phyloP scores from a whole-genome alignment of 306 rosid genomes.

The Hippophae rhamnoides region DNA sequence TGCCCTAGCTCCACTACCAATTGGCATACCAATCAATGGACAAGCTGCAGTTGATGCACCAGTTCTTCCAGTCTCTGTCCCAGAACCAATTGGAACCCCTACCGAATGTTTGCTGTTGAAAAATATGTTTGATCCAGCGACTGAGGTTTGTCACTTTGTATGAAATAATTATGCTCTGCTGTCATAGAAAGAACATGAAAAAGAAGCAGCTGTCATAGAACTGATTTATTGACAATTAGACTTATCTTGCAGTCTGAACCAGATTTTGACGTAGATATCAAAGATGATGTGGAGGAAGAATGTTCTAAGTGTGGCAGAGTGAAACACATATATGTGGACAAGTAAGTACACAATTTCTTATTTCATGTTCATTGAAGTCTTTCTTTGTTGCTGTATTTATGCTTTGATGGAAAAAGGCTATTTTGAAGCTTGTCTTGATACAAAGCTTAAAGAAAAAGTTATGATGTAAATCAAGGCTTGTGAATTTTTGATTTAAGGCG shows the following conservation, averaged over 20 bases:
- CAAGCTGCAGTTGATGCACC: conserved; percentile 39
- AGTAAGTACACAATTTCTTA: conserved; percentile 42
- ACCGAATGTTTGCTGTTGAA: conserved; percentile 84
- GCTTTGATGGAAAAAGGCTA: no score
- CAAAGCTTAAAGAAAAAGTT: no score
- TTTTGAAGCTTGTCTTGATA: no score
- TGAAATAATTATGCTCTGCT: not conserved
- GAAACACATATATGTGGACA: conserved; percentile 88
- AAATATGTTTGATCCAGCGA: conserved; percentile 91
- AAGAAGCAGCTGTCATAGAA: not conserved
- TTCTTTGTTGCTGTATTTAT: no score
- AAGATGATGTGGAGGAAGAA: conserved; percentile 94
- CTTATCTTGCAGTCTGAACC: conserved; percentile 59
- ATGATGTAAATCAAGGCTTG: no score
- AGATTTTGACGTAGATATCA: conserved; percentile 86
- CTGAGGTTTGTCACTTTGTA: conserved; percentile 54
- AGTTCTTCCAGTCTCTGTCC: conserved; percentile 37
- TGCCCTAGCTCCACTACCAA: conserved; percentile 44
- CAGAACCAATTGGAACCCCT: conserved; percentile 73
- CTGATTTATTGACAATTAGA: conserved; percentile 9
- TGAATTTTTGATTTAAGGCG: no score
- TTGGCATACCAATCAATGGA: conserved; percentile 55
- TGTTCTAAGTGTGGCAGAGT: conserved; percentile 88
- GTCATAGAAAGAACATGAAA: not conserved
- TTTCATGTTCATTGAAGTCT: not conserved